Base-by-base conservation (phyloP, 2,329 filamentous ascomycete genomes). In the Microascus cirrosus region DNA sequence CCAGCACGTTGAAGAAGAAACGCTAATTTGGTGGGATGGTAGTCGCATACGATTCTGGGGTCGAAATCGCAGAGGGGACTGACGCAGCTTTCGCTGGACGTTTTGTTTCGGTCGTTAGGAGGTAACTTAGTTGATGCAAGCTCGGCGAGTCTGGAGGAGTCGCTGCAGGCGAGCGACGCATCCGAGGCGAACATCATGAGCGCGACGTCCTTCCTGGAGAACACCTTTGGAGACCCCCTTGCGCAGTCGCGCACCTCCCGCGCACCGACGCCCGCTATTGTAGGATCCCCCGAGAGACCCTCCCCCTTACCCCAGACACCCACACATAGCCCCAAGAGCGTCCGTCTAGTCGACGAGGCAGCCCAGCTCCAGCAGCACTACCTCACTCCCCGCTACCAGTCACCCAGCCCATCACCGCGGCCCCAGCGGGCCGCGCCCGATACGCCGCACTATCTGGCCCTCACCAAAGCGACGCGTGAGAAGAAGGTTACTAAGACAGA, bases 1-100 rank as follows among this genome's bases (percentile, higher is more conserved):
- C 15, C 15, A 45, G 39, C 6, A n/a, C 15, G 13, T 8, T 7
- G 39, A 45, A n/a, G n/a, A 45, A 7, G 39, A 18, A 45, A 7
- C n/a, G 45, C 42, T 45, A 45, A 45, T 24, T 3, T 45, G 39
- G 15, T n/a, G n/a, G n/a, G n/a, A n/a, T n/a, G 39, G 39, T 67
- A 96, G 93, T 95, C 90, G 62, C 93, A 99, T 70, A 99, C 94
- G 0, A 96, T 97, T 60, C 81, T 99, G 18, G 94, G 94, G 58
- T 95, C 90, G 13, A 87, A 86, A 63, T 83, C 81, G 24, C 89
- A 96, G 71, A 86, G 93, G 62, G 94, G 94, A 61, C 75, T 99
- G 57, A 95, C 91, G 0, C 94, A 99, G 70, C 86, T 99, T 66
- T 83, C 90, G 0, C 85, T 99, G 58, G 93, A 97, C 67, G 82